A percentile compares a stretch with the other conserved stretches of the same genome.
Conservation (phyloP, 768 basidiomycete genomes). For the Podaxis rugospora region DNA sequence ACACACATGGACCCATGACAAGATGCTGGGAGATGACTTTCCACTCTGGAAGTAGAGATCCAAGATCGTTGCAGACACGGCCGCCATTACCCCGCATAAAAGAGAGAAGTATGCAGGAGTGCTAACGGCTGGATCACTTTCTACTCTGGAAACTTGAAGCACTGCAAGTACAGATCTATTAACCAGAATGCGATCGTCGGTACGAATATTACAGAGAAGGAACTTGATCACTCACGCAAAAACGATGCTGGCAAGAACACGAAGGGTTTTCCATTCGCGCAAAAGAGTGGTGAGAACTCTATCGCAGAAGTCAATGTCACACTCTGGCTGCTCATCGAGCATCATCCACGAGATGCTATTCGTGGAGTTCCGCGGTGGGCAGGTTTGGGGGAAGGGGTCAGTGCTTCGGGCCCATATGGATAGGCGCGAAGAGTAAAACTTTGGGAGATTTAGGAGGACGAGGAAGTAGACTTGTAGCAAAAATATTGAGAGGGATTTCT, state of each 20-base stretch:
- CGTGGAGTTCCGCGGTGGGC: not conserved
- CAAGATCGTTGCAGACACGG: slow-evolving; percentile 5
- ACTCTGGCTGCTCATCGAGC: not conserved
- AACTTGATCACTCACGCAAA: not conserved
- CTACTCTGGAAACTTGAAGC: slow-evolving; percentile 6
- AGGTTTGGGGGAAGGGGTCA: not conserved
- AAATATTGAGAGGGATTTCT: not conserved
- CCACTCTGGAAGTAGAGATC: slow-evolving; percentile 7
- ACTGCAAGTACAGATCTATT: slow-evolving; percentile 3
- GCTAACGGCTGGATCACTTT: not conserved
- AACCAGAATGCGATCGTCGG: not conserved
- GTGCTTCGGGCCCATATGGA: not conserved
- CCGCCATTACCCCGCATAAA: not conserved
- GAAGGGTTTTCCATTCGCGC: slow-evolving; percentile 4
- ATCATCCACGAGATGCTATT: not conserved
- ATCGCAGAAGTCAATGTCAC: not conserved
- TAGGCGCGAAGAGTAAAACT: slow-evolving; percentile 3
- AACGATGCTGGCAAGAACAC: not conserved
- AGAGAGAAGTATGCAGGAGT: slow-evolving; percentile 2
- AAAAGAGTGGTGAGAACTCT: not conserved
- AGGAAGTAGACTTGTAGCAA: not conserved
- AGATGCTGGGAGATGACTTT: slow-evolving; percentile 3
- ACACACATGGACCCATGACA: slow-evolving; percentile 2
- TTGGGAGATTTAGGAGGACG: slow-evolving; percentile 3
- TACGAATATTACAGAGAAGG: not conserved